phyloP scores from a whole-genome alignment of 129 eudicot genomes.

The Lactuca sativa region DNA sequence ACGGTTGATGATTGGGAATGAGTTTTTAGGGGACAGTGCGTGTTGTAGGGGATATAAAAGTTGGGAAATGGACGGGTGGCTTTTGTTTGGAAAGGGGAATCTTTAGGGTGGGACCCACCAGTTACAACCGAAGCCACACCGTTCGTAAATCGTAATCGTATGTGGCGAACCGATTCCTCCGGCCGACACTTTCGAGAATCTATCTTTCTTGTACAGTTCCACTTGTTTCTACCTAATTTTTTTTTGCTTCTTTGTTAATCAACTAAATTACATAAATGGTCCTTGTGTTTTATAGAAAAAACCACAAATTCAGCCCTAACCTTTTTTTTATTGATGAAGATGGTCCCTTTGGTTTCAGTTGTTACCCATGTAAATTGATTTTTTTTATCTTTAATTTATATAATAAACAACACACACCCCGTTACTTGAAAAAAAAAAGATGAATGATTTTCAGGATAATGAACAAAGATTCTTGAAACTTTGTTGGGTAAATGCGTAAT shows the following conservation, averaged over 20 bases:
- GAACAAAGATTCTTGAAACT: too few relatives aligned
- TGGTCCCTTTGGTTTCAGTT: too few relatives aligned
- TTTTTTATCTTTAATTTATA: too few relatives aligned
- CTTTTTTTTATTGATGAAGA: too few relatives aligned
- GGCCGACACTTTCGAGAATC: slow-evolving; percentile 24
- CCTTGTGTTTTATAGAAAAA: too few relatives aligned
- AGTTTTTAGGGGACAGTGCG: slow-evolving; percentile 11
- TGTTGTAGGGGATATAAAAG: slow-evolving; percentile 7
- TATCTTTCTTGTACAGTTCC: slow-evolving; percentile 11
- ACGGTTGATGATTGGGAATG: neutral
- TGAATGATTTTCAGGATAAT: too few relatives aligned
- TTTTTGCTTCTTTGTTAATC: slow-evolving; percentile 7
- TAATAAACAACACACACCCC: too few relatives aligned
- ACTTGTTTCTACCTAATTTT: slow-evolving; percentile 22
- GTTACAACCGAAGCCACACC: slow-evolving; percentile 38
- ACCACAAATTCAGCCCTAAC: too few relatives aligned
- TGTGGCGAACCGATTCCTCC: slow-evolving; percentile 65
- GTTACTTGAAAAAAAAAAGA: too few relatives aligned
- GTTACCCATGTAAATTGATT: too few relatives aligned
- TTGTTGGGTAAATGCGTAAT: too few relatives aligned
- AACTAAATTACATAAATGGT: too few relatives aligned
- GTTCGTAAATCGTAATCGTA: slow-evolving; percentile 34
- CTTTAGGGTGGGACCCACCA: slow-evolving; percentile 36
- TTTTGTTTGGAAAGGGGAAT: slow-evolving; percentile 35
- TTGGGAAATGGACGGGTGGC: slow-evolving; percentile 6